Evolutionary conservation across 2,329 filamentous ascomycete genomes (phyloP).

Genomic region (Rhinocladiella mackenziei): DNA sequence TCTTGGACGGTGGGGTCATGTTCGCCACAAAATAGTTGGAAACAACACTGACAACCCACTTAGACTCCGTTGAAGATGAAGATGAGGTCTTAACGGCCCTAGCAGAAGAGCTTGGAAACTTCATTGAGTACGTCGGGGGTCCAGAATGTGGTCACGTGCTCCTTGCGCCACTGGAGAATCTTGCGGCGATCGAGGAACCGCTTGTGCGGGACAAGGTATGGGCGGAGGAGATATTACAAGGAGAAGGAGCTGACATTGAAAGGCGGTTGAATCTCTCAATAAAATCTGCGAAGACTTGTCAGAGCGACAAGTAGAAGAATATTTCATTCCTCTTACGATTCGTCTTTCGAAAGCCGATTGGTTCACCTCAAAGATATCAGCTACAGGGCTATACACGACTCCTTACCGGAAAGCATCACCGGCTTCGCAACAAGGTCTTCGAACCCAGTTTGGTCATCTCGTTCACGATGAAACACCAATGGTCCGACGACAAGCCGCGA

Average conservation of each 20-base stretch:
- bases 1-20: slow-evolving; percentile 74
- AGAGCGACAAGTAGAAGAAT: slow-evolving; percentile 87
- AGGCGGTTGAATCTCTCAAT: slow-evolving; percentile 98
- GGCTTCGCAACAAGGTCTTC: slow-evolving; percentile 82
- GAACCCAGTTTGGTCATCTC: slow-evolving; percentile 85
- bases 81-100: slow-evolving; percentile 96
- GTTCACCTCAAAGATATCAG: slow-evolving; percentile 99
- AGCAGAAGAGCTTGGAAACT: slow-evolving; percentile 92
- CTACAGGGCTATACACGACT: slow-evolving; percentile 87
- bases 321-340: slow-evolving; percentile 92
- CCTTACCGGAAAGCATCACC: slow-evolving; percentile 89
- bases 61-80: slow-evolving; percentile 98
- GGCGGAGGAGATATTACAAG: slow-evolving; percentile 26
- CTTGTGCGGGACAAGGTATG: slow-evolving; percentile 93
- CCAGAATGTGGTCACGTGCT: slow-evolving; percentile 92
- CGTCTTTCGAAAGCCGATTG: slow-evolving; percentile 98
- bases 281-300: slow-evolving; percentile 96
- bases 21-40: slow-evolving; percentile 26
- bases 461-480: slow-evolving; percentile 99
- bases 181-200: slow-evolving; percentile 97
- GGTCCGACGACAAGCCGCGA: slow-evolving; percentile 95
- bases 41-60: slow-evolving; percentile 16
- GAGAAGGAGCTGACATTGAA: slow-evolving; percentile 9
- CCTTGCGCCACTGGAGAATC: slow-evolving; percentile 92
- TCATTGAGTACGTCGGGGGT: slow-evolving; percentile 96